Evolutionary conservation across 179 eudicot species (phyloP).

Genomic region (Drosera spatulata): DNA sequence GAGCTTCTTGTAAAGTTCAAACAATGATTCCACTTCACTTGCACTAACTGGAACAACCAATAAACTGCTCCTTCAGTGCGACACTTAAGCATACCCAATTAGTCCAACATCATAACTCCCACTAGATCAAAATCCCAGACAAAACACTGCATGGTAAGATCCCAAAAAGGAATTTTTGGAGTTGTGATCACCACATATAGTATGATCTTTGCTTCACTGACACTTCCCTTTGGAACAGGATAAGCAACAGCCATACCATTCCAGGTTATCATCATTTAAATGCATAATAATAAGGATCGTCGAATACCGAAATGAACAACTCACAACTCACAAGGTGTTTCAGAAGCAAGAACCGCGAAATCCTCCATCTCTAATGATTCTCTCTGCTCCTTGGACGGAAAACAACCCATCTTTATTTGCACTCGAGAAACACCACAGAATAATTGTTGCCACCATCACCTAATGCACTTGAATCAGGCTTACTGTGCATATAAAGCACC

Average conservation of each 20-base stretch:
- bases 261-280: background rate
- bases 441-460: too few species aligned
- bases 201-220: too few species aligned
- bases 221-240: too few species aligned
- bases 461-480: too few species aligned
- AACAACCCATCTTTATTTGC: background rate
- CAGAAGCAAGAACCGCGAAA: background rate
- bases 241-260: background rate
- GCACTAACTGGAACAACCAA: constrained; percentile 12
- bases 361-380: background rate
- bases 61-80: background rate
- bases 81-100: background rate
- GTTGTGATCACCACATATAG: too few species aligned
- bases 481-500: too few species aligned
- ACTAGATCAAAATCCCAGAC: background rate
- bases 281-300: background rate
- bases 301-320: background rate
- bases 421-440: too few species aligned
- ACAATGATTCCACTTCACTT: constrained; percentile 25
- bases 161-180: too few species aligned
- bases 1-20: constrained; percentile 19
- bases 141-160: too few species aligned
- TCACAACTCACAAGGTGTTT: constrained; percentile 3
- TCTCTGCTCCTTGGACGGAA: background rate
- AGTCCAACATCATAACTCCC: background rate